Evolutionary conservation across 2,329 filamentous ascomycete genomes (phyloP).

Genomic region (Aspergillus novoparasiticus): DNA sequence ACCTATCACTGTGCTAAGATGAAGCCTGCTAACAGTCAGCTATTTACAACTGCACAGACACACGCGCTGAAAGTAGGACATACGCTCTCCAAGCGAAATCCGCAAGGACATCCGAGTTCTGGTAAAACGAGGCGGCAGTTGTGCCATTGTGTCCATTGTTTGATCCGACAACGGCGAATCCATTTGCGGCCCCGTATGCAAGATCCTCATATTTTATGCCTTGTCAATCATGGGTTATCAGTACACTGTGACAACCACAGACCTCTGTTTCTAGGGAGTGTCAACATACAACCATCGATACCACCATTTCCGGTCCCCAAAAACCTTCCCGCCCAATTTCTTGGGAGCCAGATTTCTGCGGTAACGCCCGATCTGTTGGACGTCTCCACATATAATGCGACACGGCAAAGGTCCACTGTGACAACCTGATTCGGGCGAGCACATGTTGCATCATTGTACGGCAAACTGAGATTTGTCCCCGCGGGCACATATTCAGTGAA

Average conservation of each 20-base stretch:
- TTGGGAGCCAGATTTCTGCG: slow-evolving; percentile 11
- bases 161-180: slow-evolving; percentile 13
- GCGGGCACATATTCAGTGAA: not conserved
- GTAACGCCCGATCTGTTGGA: slow-evolving; percentile 2
- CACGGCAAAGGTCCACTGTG: not conserved
- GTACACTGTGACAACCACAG: not conserved
- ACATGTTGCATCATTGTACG: not conserved
- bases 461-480: not conserved
- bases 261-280: not conserved
- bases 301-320: slow-evolving; percentile 14
- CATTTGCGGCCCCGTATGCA: slow-evolving; percentile 8
- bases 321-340: slow-evolving; percentile 10
- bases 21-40: not conserved
- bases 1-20: slow-evolving; percentile 4
- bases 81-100: slow-evolving; percentile 16
- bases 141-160: slow-evolving; percentile 16
- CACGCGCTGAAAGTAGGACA: not conserved
- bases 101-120: slow-evolving; percentile 1
- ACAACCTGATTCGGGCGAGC: not conserved
- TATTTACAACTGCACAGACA: not conserved
- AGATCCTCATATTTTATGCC: slow-evolving; percentile 16
- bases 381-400: not conserved
- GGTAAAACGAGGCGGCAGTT: slow-evolving; percentile 1
- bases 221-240: not conserved
- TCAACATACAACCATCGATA: slow-evolving; percentile 9